phyloP scores from a whole-genome alignment of 2,329 filamentous ascomycete species.

The Ophiostoma fasciatum region DNA sequence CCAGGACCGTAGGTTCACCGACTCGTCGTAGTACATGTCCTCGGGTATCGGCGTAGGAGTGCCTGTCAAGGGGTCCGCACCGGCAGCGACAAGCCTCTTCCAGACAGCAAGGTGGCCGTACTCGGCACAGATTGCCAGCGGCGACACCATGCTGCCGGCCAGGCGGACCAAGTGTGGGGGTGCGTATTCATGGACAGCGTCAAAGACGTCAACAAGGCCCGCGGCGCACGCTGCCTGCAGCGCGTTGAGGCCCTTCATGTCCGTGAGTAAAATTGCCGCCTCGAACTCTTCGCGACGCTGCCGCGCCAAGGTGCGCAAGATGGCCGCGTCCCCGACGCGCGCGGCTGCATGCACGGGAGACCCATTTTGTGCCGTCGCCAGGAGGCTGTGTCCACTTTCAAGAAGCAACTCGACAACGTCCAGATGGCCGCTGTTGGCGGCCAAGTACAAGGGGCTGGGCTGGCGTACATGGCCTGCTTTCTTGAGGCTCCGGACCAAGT shows the following conservation, averaged over 20 bases:
- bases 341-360: too few relatives aligned
- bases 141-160: constrained; percentile 21
- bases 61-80: not conserved
- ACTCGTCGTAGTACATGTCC: not conserved
- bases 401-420: not conserved
- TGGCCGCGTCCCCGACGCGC: too few relatives aligned
- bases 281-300: too few relatives aligned
- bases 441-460: not conserved
- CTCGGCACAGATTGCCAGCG: not conserved
- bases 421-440: not conserved
- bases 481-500: not conserved
- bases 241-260: too few relatives aligned
- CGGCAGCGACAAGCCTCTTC: not conserved
- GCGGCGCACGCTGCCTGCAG: too few relatives aligned
- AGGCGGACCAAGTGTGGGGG: too few relatives aligned
- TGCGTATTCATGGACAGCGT: too few relatives aligned
- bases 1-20: not conserved
- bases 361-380: not conserved
- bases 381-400: not conserved
- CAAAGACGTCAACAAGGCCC: too few relatives aligned
- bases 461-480: not conserved
- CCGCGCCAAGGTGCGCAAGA: too few relatives aligned
- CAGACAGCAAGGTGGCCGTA: not conserved
- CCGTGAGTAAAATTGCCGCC: too few relatives aligned
- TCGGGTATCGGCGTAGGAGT: not conserved